A percentile compares a stretch with the other conserved stretches of the same genome.
Conservation (phyloP, 495 filamentous ascomycete genomes). For the Podospora comata region DNA sequence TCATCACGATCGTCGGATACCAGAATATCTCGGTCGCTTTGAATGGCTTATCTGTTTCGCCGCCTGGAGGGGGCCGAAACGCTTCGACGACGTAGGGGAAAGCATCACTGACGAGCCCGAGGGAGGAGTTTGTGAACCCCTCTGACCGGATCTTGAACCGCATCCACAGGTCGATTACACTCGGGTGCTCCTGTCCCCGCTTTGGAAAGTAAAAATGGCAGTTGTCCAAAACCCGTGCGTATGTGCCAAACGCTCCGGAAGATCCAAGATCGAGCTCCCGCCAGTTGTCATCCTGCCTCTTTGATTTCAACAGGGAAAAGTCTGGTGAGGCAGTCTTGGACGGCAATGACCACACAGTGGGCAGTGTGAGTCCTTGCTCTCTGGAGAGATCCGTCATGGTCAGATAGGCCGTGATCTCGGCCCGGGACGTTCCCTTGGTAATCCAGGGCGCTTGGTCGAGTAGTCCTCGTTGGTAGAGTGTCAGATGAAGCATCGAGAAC, state of each 20-base stretch:
- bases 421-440: constrained; percentile 24
- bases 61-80: constrained; percentile 19
- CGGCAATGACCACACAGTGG: constrained; percentile 45
- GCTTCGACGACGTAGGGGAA: constrained; percentile 37
- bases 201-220: constrained; percentile 56
- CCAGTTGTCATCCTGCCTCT: constrained; percentile 46
- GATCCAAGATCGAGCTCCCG: constrained; percentile 28
- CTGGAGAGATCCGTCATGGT: constrained; percentile 60
- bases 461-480: constrained; percentile 48
- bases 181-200: constrained; percentile 38
- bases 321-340: constrained; percentile 39
- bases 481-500: constrained; percentile 67
- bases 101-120: constrained; percentile 59
- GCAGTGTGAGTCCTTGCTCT: constrained; percentile 56
- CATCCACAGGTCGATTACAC: constrained; percentile 65
- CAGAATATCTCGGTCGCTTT: constrained; percentile 43
- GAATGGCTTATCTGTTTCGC: constrained; percentile 14
- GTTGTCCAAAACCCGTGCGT: constrained; percentile 50
- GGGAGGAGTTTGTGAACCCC: constrained; percentile 51
- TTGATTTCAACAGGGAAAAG: constrained; percentile 37
- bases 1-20: constrained; percentile 76
- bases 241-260: constrained; percentile 45
- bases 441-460: constrained; percentile 32
- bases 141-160: constrained; percentile 45
- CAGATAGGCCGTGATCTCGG: constrained; percentile 55